Percentiles rank a stretch among this genome's conserved stretches.
These are phyloP conservation scores for Fusarium sp. DNA, from an alignment of 2,329 filamentous ascomycete genomes.

Conservation along the genomic window DNA sequence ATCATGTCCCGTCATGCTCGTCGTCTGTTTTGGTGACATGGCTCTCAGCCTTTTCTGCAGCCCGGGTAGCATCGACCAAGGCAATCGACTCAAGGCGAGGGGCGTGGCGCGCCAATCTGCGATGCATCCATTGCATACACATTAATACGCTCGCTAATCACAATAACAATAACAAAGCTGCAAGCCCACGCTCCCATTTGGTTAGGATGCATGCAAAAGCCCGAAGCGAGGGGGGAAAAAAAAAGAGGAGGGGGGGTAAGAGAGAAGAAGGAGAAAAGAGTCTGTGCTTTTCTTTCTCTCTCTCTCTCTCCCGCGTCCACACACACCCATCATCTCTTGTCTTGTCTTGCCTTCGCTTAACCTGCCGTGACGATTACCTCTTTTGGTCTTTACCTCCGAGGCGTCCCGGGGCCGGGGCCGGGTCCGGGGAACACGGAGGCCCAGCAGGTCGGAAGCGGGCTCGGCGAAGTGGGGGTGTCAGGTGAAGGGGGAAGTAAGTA, in stretches of 20 bases:
- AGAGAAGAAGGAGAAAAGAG: background rate
- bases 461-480: background rate
- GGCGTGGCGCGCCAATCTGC: background rate
- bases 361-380: conserved; percentile 14
- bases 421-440: conserved; percentile 11
- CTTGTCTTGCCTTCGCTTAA: background rate
- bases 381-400: conserved; percentile 24
- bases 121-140: conserved; percentile 12
- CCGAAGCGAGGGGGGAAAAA: background rate
- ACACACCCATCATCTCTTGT: background rate
- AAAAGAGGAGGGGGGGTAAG: background rate
- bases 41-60: background rate
- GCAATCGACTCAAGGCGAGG: background rate
- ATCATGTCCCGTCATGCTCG: conserved; percentile 9
- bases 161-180: background rate
- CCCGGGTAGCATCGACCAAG: conserved; percentile 17
- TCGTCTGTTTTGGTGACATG: conserved; percentile 5
- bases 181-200: background rate
- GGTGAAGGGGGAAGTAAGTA: background rate
- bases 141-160: conserved; percentile 9
- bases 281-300: background rate
- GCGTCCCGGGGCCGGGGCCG: conserved; percentile 15
- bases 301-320: background rate
- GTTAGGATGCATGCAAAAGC: background rate
- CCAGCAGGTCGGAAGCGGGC: conserved; percentile 14